Evolutionary conservation across 2,329 filamentous ascomycete species (phyloP).

Genomic region (Chaetothyriales sp.): DNA sequence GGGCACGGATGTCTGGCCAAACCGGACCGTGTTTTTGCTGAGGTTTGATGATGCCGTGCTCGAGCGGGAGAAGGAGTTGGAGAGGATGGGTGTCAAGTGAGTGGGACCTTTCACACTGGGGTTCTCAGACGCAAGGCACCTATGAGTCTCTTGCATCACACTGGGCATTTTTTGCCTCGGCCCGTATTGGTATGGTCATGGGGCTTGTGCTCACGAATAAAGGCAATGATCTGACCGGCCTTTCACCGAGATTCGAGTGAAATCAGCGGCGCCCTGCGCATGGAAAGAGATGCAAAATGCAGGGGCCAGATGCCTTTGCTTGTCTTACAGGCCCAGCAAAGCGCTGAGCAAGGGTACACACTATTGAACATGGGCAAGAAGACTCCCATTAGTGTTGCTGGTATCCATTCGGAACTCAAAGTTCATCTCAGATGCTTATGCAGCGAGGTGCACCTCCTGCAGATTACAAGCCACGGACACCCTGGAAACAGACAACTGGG

Average conservation of each 20-base stretch:
- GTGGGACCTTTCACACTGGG: not conserved
- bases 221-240: too few species aligned
- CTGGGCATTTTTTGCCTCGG: too few species aligned
- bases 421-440: too few species aligned
- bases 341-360: not conserved
- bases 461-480: not conserved
- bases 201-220: too few species aligned
- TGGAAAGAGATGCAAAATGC: not conserved
- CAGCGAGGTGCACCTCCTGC: too few species aligned
- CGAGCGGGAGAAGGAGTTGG: slow-evolving; percentile 74
- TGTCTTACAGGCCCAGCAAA: not conserved
- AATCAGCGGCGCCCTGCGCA: not conserved
- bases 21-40: slow-evolving; percentile 87
- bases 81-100: slow-evolving; percentile 40
- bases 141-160: too few species aligned
- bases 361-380: not conserved
- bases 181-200: too few species aligned
- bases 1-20: slow-evolving; percentile 73
- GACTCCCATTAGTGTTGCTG: not conserved
- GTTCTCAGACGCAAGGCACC: too few species aligned
- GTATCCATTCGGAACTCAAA: not conserved
- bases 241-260: too few species aligned
- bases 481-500: not conserved
- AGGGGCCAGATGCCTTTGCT: too few species aligned
- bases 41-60: slow-evolving; percentile 84